phyloP scores from a whole-genome alignment of 2,329 filamentous ascomycete genomes.

The Apiospora saccharicola region DNA sequence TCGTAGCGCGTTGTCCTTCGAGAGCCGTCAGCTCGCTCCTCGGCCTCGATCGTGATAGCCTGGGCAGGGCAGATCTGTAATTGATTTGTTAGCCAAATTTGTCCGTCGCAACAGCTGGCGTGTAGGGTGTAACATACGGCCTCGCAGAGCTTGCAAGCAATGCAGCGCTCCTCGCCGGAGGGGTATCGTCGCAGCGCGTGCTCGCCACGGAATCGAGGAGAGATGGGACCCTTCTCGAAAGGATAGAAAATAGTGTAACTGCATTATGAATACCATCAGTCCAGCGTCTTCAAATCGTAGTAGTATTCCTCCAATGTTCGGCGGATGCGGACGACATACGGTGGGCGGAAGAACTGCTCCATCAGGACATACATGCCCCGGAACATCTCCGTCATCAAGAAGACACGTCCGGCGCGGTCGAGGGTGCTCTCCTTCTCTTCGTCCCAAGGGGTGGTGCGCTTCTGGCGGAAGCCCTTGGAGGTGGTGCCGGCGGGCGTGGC shows the following conservation, averaged over 20 bases:
- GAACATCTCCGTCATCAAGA: slow-evolving; percentile 93
- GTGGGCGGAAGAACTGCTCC: slow-evolving; percentile 98
- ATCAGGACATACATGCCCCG: slow-evolving; percentile 97
- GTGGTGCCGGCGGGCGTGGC: slow-evolving; percentile 81
- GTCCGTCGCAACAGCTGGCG: not conserved
- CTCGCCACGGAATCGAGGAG: slow-evolving; percentile 96
- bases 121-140: slow-evolving; percentile 59
- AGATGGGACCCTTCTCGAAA: slow-evolving; percentile 98
- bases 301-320: not conserved
- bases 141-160: slow-evolving; percentile 99
- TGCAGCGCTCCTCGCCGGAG: slow-evolving; percentile 97
- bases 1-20: slow-evolving; percentile 97
- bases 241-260: slow-evolving; percentile 99
- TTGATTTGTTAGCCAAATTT: not conserved
- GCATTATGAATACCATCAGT: slow-evolving; percentile 26
- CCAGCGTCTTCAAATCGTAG: not conserved
- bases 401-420: slow-evolving; percentile 90
- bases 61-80: slow-evolving; percentile 89
- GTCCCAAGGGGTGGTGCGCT: slow-evolving; percentile 78
- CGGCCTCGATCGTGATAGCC: slow-evolving; percentile 98
- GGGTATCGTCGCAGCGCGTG: slow-evolving; percentile 96
- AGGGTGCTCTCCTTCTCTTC: slow-evolving; percentile 78
- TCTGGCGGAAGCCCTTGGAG: slow-evolving; percentile 81
- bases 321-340: slow-evolving; percentile 68
- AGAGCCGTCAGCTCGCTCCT: slow-evolving; percentile 95